phyloP scores from a whole-genome alignment of 2,329 filamentous ascomycete species.

The Penicillium sp. region DNA sequence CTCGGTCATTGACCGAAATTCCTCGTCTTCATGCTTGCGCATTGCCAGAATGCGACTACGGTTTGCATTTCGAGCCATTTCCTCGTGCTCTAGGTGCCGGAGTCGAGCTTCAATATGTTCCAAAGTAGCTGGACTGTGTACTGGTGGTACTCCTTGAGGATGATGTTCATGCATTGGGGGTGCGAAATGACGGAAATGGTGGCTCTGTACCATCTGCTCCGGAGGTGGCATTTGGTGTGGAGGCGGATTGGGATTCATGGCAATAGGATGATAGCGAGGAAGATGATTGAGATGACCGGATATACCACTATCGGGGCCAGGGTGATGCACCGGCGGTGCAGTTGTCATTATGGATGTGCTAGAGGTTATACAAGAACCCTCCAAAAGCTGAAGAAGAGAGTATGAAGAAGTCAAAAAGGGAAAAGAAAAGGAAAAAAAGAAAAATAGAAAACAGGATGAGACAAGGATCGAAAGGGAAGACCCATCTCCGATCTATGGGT shows the following conservation, averaged over 20 bases:
- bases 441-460: conserved; percentile 14
- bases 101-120: conserved; percentile 41
- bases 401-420: conserved; percentile 8
- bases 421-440: conserved; percentile 3
- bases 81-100: conserved; percentile 42
- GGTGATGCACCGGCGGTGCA: conserved; percentile 35
- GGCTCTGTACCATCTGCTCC: conserved; percentile 34
- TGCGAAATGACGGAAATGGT: conserved; percentile 33
- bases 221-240: conserved; percentile 34
- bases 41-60: conserved; percentile 38
- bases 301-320: conserved; percentile 33
- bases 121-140: conserved; percentile 27
- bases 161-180: conserved; percentile 32
- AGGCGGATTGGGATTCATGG: conserved; percentile 39
- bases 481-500: conserved; percentile 28
- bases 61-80: conserved; percentile 38
- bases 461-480: conserved; percentile 18
- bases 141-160: conserved; percentile 25
- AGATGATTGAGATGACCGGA: conserved; percentile 32
- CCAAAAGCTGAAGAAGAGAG: conserved; percentile 1
- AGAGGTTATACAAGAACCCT: background rate
- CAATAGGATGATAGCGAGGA: conserved; percentile 42
- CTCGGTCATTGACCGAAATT: conserved; percentile 41
- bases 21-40: conserved; percentile 42
- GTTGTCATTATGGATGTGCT: conserved; percentile 32